Percentiles rank a stretch among this genome's conserved stretches.
Evolutionary conservation across 1,139 yeast species (phyloP).

Genomic region (Saccharomyces hybrid): DNA sequence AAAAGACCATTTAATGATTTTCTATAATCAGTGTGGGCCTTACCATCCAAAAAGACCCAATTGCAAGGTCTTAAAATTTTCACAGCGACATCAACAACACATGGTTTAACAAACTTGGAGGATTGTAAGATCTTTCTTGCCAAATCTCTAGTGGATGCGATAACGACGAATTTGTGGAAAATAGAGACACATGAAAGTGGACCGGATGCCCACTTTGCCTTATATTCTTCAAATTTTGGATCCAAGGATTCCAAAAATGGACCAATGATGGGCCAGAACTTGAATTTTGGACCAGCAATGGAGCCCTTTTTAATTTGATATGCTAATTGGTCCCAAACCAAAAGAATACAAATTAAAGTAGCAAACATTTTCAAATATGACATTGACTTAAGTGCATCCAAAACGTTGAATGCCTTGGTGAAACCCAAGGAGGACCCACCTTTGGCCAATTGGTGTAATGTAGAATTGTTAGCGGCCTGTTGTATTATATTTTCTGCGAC

Average conservation of each 20-base stretch:
- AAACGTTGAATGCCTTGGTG: slow-evolving; percentile 3
- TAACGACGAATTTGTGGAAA: slow-evolving; percentile 94
- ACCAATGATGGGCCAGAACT: slow-evolving; percentile 91
- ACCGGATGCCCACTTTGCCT: slow-evolving; percentile 91
- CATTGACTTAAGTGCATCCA: slow-evolving; percentile 15
- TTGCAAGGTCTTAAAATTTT: slow-evolving; percentile 89
- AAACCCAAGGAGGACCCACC: slow-evolving; percentile 2
- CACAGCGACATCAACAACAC: slow-evolving; percentile 94
- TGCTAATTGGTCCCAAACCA: slow-evolving; percentile 73
- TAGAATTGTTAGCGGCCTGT: not conserved
- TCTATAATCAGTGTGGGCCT: slow-evolving; percentile 89
- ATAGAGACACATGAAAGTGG: slow-evolving; percentile 93
- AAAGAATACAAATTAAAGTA: slow-evolving; percentile 43
- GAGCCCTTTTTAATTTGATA: slow-evolving; percentile 75
- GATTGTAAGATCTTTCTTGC: slow-evolving; percentile 83
- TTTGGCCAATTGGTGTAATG: slow-evolving; percentile 1
- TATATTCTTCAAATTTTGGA: slow-evolving; percentile 91
- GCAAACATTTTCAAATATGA: slow-evolving; percentile 48
- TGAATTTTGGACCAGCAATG: slow-evolving; percentile 82
- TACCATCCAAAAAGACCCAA: slow-evolving; percentile 97
- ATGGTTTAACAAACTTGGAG: slow-evolving; percentile 86
- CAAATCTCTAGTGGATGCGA: slow-evolving; percentile 84
- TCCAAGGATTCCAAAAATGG: slow-evolving; percentile 93
- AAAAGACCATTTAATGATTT: slow-evolving; percentile 84
- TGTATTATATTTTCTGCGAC: not conserved